Percentiles rank a stretch among this genome's conserved stretches.
Conservation (phyloP, 768 basidiomycete species). For the Boletus vinaceobasis region DNA sequence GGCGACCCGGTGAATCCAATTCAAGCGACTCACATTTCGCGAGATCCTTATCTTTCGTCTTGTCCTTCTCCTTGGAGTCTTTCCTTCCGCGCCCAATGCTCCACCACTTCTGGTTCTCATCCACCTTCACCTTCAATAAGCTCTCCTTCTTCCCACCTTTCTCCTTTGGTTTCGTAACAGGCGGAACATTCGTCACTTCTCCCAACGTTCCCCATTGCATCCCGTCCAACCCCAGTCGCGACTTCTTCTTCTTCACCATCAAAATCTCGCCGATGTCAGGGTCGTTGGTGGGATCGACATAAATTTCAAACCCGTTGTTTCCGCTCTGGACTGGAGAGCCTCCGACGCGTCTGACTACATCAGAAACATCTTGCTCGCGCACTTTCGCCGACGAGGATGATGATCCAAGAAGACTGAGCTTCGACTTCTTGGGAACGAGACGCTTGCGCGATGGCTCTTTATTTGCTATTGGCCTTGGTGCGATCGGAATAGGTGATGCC, state of each 20-base stretch:
- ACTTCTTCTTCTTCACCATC: constrained; percentile 77
- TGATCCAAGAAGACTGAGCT: constrained; percentile 46
- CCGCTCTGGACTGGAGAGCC: constrained; percentile 18
- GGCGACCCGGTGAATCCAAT: neutral
- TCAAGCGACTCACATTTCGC: constrained; percentile 28
- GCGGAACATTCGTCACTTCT: constrained; percentile 58
- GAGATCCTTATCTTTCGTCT: constrained; percentile 36
- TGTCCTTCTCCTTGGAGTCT: constrained; percentile 65
- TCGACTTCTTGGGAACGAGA: constrained; percentile 74
- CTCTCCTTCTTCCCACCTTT: constrained; percentile 34
- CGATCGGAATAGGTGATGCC: constrained; percentile 18
- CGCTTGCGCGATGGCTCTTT: constrained; percentile 37
- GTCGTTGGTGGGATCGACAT: constrained; percentile 62
- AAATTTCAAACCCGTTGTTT: constrained; percentile 64
- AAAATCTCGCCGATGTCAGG: constrained; percentile 67
- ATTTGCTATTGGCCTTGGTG: constrained; percentile 25
- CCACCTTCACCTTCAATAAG: constrained; percentile 39
- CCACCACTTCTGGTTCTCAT: constrained; percentile 74
- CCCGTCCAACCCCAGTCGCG: constrained; percentile 55
- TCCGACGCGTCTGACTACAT: constrained; percentile 54
- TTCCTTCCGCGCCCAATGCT: constrained; percentile 72
- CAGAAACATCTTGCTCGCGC: constrained; percentile 51
- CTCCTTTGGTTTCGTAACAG: constrained; percentile 30
- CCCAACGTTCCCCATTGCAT: constrained; percentile 53
- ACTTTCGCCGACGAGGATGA: constrained; percentile 28